These are phyloP conservation scores for Wickerhamiella nectarea DNA, from an alignment of 805 yeast genomes.

Conservation along the genomic window DNA sequence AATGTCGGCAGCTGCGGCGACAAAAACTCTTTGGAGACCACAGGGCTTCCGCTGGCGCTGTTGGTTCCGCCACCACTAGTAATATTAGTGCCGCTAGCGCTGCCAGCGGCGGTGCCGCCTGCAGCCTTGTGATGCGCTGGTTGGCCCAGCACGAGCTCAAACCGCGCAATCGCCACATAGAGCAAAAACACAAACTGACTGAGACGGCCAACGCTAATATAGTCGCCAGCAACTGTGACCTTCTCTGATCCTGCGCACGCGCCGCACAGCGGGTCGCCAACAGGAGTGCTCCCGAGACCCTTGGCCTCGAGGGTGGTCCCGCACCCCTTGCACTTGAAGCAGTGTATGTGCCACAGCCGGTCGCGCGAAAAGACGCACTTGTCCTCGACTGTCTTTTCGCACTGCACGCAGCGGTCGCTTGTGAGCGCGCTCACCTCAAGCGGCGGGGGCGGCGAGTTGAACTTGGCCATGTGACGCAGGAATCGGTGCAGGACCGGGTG, in stretches of 20 bases:
- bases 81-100: no score
- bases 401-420: slow-evolving; percentile 61
- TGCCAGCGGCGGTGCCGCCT: no score
- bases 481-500: slow-evolving; percentile 7
- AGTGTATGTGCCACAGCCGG: slow-evolving; percentile 68
- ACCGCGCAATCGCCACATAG: slow-evolving; percentile 72
- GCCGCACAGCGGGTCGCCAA: slow-evolving; percentile 33
- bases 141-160: slow-evolving; percentile 29
- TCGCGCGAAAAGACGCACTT: slow-evolving; percentile 49
- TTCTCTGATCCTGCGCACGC: slow-evolving; percentile 35
- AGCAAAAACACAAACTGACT: slow-evolving; percentile 63
- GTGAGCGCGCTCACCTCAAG: slow-evolving; percentile 27
- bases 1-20: slow-evolving; percentile 3
- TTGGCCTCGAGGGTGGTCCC: slow-evolving; percentile 24
- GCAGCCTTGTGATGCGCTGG: no score
- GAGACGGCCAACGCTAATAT: slow-evolving; percentile 51
- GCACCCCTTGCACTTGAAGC: slow-evolving; percentile 59
- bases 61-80: no score
- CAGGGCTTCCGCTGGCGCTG: no score
- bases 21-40: not conserved
- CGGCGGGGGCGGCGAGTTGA: slow-evolving; percentile 22
- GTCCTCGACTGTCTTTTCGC: slow-evolving; percentile 71
- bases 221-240: slow-evolving; percentile 24
- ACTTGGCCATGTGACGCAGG: not conserved
- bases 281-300: not conserved